Base-by-base conservation (phyloP, 176 grass and related monocot genomes). In the Avena sativa region DNA sequence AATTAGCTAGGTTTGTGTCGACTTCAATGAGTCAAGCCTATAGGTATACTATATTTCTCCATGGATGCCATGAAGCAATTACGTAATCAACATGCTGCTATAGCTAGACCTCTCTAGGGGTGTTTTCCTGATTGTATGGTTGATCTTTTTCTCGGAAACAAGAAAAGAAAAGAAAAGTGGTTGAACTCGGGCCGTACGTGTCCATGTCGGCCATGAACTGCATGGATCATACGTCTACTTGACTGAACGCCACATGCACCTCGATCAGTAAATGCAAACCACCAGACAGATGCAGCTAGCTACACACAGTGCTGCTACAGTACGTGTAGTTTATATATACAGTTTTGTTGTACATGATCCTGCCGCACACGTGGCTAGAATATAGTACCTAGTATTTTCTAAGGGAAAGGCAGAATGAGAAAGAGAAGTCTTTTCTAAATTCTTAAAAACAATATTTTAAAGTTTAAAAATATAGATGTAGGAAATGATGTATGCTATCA, bases 181-280 rank as follows among this genome's bases (percentile, higher is more conserved):
- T 67, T 67, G 64, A 32, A 67, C 23, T 64, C 61, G 59, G 4
- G 3, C 60, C 9, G 72, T 74, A 51, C 46, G 46, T 51, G 49
- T 76, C 74, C 14, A 52, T 55, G 74, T 76, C 74, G 49, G 49
- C 2, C 48, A 2, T 32, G 47, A 56, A 20, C 23, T 77, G 15
- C 50, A 77, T 77, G 50, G 49, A 52, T 52, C 74, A 12, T 55
- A 77, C 74, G 73, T 76, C 48, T 52, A 15, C 48, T 30, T 3
- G 72, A 14, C 23, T 26, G 48, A 53, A 52, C 51, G 21, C 47
- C 71, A 52, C 47, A 51, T 51, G 47, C 72, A 14, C 20, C 47
- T 75, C 72, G 13, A 75, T 75, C 72, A 75, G 71, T 75, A 26
- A 51, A 16, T 75, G 72, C 72, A 16, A 17, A 16, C 72, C 38